Evolutionary conservation across 1,284 basidiomycete species (phyloP).

Genomic region (Puccinia coronata): DNA sequence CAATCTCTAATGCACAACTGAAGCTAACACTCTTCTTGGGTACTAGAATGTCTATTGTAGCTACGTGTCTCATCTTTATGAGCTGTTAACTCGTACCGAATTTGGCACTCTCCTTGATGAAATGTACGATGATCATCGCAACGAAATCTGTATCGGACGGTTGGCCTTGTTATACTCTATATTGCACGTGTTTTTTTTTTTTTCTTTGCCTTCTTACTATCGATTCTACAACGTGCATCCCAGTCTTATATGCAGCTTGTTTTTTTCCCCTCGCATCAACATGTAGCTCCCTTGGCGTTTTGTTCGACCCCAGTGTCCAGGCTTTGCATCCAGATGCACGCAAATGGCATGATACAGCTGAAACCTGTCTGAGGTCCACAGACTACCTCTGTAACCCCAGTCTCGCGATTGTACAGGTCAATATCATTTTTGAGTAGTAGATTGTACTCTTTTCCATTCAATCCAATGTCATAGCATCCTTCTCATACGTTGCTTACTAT

Average conservation of each 20-base stretch:
- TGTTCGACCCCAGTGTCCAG: conserved; percentile 40
- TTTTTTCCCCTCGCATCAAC: not conserved
- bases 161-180: conserved; percentile 39
- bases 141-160: conserved; percentile 39
- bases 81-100: conserved; percentile 21
- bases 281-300: conserved; percentile 35
- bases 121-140: conserved; percentile 34
- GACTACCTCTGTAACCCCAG: conserved; percentile 38
- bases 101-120: conserved; percentile 34
- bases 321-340: conserved; percentile 38
- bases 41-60: conserved; percentile 22
- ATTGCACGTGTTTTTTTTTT: conserved; percentile 30
- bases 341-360: conserved; percentile 39
- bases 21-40: not conserved
- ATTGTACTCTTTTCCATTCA: not conserved
- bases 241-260: too few species aligned
- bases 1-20: not conserved
- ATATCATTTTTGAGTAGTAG: not conserved
- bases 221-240: not conserved
- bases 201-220: not conserved
- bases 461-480: not conserved
- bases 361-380: conserved; percentile 44
- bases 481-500: not conserved
- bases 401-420: conserved; percentile 43
- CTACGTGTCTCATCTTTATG: conserved; percentile 45